Evolutionary conservation across 495 filamentous ascomycete genomes (phyloP), one percentile per base, ranked within the genome.

Genomic region (Letharia lupina): DNA sequence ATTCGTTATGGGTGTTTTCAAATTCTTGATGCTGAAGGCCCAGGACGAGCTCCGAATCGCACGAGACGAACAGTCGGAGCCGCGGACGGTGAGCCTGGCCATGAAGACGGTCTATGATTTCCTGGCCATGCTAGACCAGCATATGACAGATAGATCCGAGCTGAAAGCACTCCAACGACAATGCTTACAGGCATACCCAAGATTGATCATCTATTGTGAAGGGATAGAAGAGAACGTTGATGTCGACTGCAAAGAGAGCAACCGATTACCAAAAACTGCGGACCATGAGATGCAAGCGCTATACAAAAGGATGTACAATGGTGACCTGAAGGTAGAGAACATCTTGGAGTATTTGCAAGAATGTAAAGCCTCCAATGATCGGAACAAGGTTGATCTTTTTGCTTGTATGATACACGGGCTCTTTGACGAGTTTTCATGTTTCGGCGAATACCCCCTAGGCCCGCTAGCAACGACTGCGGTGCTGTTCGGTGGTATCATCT

Each of bases 371-470:
- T 98, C 95, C 0, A 82, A 84, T 35, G 89, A 94, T 62, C 85
- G 91, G 3, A 78, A 84, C 18, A 91, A 96, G 62, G 92, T 96
- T 73, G 94, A 99, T 71, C 80, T 96, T 6, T 99, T 98, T 73
- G 90, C 93, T 16, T 96, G 93, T 76, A 98, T 99, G 94, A 92
- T 99, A 41, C 93, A 96, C 70, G 94, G 94, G 1, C 81, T 99
- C 12, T 96, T 98, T 69, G 94, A 99, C 70, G 94, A 99, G 76
- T 99, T 97, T 73, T 86, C 88, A 57, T 96, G 95, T 74, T 99
- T 96, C 73, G 83, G 87, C 52, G 90, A 93, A 70, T 99, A 99
- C 73, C 95, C 95, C 6, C 81, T 96, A 7, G 93, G 94, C 69
- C 94, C 94, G 42, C 77, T 99, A 63, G 93, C 92, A 10, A 97